Evolutionary conservation across 2,329 filamentous ascomycete genomes (phyloP).

Genomic region (Trichoderma semiorbis): DNA sequence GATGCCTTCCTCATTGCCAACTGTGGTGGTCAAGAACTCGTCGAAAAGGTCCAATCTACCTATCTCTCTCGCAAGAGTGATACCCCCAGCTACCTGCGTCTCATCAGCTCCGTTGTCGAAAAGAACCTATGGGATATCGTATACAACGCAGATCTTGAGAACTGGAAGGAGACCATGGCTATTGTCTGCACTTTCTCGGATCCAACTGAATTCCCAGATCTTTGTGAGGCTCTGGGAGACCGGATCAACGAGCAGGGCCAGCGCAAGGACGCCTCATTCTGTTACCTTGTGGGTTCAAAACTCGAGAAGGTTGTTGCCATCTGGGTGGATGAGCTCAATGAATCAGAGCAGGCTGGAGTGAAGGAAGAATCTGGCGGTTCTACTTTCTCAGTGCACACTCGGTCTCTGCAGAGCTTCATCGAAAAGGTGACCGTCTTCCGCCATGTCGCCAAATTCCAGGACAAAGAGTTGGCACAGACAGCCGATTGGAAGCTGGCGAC

Average conservation of each 20-base stretch:
- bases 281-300: conserved; percentile 92
- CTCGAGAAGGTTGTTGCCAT: conserved; percentile 95
- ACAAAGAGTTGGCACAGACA: conserved; percentile 66
- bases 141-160: conserved; percentile 85
- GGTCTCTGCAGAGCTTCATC: conserved; percentile 85
- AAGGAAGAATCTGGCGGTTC: conserved; percentile 69
- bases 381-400: conserved; percentile 87
- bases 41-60: conserved; percentile 88
- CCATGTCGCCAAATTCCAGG: conserved; percentile 86
- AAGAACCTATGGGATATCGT: conserved; percentile 99
- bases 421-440: conserved; percentile 98
- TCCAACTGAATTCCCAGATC: conserved; percentile 84
- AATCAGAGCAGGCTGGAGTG: conserved; percentile 73
- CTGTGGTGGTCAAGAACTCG: conserved; percentile 86
- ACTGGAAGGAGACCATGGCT: conserved; percentile 98
- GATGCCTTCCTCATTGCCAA: conserved; percentile 98
- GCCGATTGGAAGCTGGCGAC: conserved; percentile 85
- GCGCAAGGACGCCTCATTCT: conserved; percentile 91
- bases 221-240: conserved; percentile 93
- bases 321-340: conserved; percentile 86
- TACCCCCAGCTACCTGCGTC: conserved; percentile 84
- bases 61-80: conserved; percentile 82
- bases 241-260: conserved; percentile 74
- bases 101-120: conserved; percentile 85
- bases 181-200: conserved; percentile 94